Evolutionary conservation across 768 basidiomycete species (phyloP).

Genomic region (Termitomyces sp.): DNA sequence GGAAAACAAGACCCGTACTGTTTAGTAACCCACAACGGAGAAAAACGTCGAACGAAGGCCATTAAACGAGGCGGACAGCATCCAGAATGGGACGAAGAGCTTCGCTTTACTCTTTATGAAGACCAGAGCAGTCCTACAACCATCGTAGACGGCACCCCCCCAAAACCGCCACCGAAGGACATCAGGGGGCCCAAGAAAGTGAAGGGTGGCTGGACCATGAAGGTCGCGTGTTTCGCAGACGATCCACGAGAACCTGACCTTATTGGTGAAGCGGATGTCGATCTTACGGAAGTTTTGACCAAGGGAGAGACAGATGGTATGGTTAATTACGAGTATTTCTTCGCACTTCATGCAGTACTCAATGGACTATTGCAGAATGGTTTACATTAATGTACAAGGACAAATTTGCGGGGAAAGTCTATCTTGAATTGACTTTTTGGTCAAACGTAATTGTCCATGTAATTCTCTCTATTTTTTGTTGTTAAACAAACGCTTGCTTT

Average conservation of each 20-base stretch:
- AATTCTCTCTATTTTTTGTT: neutral
- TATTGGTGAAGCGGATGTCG: conserved; percentile 87
- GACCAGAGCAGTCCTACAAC: conserved; percentile 53
- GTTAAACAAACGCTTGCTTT: neutral
- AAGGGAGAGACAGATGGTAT: conserved; percentile 98
- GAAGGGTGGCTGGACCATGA: conserved; percentile 72
- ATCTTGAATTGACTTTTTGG: conserved; percentile 96
- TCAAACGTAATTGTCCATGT: conserved; percentile 67
- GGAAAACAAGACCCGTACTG: conserved; percentile 99
- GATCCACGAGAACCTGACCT: conserved; percentile 93
- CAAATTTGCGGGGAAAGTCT: conserved; percentile 93
- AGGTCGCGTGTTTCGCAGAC: conserved; percentile 88
- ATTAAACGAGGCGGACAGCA: conserved; percentile 97
- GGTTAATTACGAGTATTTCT: conserved; percentile 47
- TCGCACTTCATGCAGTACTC: conserved; percentile 1
- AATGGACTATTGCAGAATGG: conserved; percentile 63
- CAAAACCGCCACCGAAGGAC: conserved; percentile 67
- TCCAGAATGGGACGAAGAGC: conserved; percentile 98
- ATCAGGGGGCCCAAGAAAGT: conserved; percentile 42
- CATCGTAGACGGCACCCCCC: conserved; percentile 44
- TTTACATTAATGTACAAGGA: conserved; percentile 87
- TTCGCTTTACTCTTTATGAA: conserved; percentile 87
- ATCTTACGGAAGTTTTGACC: conserved; percentile 85
- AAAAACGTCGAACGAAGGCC: conserved; percentile 86
- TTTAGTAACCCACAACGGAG: conserved; percentile 67